phyloP scores from a whole-genome alignment of 2,329 filamentous ascomycete genomes.

The Didymellaceae sp. region DNA sequence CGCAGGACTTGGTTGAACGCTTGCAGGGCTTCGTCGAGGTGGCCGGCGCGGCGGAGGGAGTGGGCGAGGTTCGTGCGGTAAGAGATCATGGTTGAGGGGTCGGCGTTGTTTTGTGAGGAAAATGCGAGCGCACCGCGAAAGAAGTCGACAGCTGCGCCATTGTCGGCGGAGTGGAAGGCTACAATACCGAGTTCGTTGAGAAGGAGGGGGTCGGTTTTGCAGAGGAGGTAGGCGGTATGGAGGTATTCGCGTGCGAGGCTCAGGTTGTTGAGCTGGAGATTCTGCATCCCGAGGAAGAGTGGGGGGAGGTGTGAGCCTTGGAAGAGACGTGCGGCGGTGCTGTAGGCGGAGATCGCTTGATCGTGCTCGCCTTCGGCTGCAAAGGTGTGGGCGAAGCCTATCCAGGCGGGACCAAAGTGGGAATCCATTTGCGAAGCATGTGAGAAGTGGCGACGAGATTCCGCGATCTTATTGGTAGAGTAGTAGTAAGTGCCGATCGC shows the following conservation, averaged over 20 bases:
- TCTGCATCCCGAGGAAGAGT: conserved; percentile 97
- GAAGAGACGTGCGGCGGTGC: conserved; percentile 90
- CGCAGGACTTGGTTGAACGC: conserved; percentile 89
- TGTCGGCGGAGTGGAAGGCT: conserved; percentile 87
- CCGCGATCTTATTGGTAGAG: conserved; percentile 84
- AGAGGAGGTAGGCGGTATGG: conserved; percentile 83
- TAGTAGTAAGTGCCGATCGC: conserved; percentile 97
- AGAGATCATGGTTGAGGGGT: conserved; percentile 80
- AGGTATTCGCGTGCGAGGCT: conserved; percentile 92
- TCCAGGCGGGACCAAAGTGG: conserved; percentile 97
- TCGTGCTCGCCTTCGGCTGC: conserved; percentile 97
- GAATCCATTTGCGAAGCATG: conserved; percentile 98
- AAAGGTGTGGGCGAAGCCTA: conserved; percentile 98
- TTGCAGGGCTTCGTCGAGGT: conserved; percentile 73
- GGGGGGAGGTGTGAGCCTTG: conserved; percentile 97
- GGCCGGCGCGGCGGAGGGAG: conserved; percentile 75
- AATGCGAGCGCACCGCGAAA: conserved; percentile 80
- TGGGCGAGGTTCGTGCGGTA: conserved; percentile 90
- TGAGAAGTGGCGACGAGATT: conserved; percentile 93
- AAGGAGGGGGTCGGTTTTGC: conserved; percentile 83
- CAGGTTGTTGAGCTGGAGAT: conserved; percentile 95
- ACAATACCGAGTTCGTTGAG: conserved; percentile 96
- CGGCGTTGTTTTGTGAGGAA: conserved; percentile 80
- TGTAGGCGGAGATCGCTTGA: conserved; percentile 97
- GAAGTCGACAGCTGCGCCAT: conserved; percentile 75